Evolutionary conservation across 2,329 filamentous ascomycete species (phyloP), one percentile per base, ranked within the genome.

Genomic region (Claviceps africana): DNA sequence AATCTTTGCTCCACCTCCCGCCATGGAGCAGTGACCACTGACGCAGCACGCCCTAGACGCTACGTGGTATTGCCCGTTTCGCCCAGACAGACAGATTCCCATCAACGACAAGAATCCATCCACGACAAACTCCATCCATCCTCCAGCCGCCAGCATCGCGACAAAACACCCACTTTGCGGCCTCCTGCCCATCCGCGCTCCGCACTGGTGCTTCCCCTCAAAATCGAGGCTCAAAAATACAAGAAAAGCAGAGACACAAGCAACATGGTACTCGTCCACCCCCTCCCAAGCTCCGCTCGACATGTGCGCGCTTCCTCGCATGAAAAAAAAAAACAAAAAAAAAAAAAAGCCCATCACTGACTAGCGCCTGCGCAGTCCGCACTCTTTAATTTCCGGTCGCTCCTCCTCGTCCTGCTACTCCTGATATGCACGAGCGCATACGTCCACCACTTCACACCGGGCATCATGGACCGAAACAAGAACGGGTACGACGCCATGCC

Each of bases 311-410:
- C 43, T 4, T 15, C 21, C 21, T 15, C 9, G 25, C 11, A 25
- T 7, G 43, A 28, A 30, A 7, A n/a, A n/a, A n/a, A n/a, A n/a
- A n/a, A n/a, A n/a, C n/a, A n/a, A n/a, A n/a, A n/a, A n/a, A n/a
- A n/a, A n/a, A n/a, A n/a, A n/a, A n/a, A n/a, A n/a, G n/a, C 25
- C n/a, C 28, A 50, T 35, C 39, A 37, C 35, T 51, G 22, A 53
- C 31, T 40, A 48, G 56, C 17, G 21, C 28, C 30, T 17, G 22
- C 19, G 19, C 63, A 96, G 93, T 86, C 93, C 54, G 93, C 93
- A 52, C 85, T 98, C 64, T 96, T 98, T 83, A 97, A 97, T 73
- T 97, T 98, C 75, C 89, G 96, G 70, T 95, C 89, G 54, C 85
- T 97, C 60, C 81, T 98, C 61, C 81, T 97, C 62, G 91, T 96